Base-by-base conservation (phyloP, 176 grass and related monocot species). In the Luzula sylvatica region DNA sequence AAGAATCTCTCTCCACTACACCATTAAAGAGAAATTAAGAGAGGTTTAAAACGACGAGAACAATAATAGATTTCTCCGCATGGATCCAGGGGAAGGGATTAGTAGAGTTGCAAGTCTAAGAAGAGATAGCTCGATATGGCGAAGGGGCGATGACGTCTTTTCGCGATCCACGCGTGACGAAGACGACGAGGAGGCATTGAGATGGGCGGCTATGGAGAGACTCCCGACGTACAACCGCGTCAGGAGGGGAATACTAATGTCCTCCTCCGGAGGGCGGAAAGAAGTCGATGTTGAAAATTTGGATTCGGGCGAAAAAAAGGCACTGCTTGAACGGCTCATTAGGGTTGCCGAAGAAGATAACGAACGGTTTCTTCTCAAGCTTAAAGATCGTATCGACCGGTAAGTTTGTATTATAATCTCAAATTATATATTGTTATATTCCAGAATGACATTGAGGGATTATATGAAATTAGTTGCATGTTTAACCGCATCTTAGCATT, bases 171-270 rank as follows among this genome's bases (percentile, higher is more conserved):
- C 82, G 2, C 26, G 77, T 44, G 85, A 96, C 0, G 81, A 89
- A 45, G 67, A 96, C 64, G 90, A 96, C 45, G 84, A 96, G 75
- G 90, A 86, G 81, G 78, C 84, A 15, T 66, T 96, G 50, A 75
- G 68, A 7, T 96, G 90, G 90, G 84, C 90, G 6, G 80, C 90
- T 8, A 63, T 96, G 7, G 90, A 96, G 90, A 82, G 52, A 58
- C 61, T 96, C 11, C 90, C 90, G 23, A 96, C 90, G 23, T 68
- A 74, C 64, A 82, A 86, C 60, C 71, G 92, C 38, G 48, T 96
- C 23, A 78, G 92, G 28, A 72, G 68, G 15, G 92, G 74, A 22
- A 86, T 98, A 25, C 60, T 98, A 8, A 17, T 44, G 41, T 9
- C 28, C 2, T 1, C 46, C 0, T 79, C 68, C 13, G 82, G 82